Base-by-base conservation (phyloP, 148 eudicot genomes). In the Chenopodium berlandieri region DNA sequence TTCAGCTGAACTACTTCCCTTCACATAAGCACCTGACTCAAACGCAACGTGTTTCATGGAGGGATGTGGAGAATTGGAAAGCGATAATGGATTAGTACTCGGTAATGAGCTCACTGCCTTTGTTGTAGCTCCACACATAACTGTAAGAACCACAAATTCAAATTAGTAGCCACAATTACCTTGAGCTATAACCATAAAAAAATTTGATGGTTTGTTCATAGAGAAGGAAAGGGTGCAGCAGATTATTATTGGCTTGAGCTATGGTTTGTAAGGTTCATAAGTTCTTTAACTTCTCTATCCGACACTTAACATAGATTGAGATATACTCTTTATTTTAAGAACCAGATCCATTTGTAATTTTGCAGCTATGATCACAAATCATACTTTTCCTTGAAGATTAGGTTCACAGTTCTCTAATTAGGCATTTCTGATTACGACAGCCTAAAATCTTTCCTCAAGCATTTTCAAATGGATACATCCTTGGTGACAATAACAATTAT, bases 1-100 rank as follows among this genome's bases (percentile, higher is more conserved):
- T 13, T 79, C 83, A 68, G 65, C 66, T 22, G 85, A 85, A 31
- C 63, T 79, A 60, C 83, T 82, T 75, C 73, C 82, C 80, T 79
- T 82, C 64, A 75, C 74, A 82, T 63, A 27, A 3, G 52, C 69
- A 71, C 79, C 80, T 11, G 81, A 81, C 10, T 73, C 84, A 81
- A 64, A 1, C 4, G 79, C 79, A 54, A n/a, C 69, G 62, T 74
- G 37, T 58, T 71, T 75, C 4, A 58, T 30, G 37, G 75, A 62
- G 17, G 72, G 48, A 50, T 27, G 65, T 70, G 71, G 52, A 30
- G 83, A 50, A 13, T 47, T 63, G 20, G 27, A 12, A 56, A 2
- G 74, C 71, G 58, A 54, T 13, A 30, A 52, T 11, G 56, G 64
- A 52, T 27, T 47, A 44, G 19, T 63, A 71, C 23, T 58, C 30